Percentiles rank a stretch among this genome's conserved stretches.
Conservation (phyloP, 2,329 filamentous ascomycete genomes). For the Colletotrichum chlorophyti region DNA sequence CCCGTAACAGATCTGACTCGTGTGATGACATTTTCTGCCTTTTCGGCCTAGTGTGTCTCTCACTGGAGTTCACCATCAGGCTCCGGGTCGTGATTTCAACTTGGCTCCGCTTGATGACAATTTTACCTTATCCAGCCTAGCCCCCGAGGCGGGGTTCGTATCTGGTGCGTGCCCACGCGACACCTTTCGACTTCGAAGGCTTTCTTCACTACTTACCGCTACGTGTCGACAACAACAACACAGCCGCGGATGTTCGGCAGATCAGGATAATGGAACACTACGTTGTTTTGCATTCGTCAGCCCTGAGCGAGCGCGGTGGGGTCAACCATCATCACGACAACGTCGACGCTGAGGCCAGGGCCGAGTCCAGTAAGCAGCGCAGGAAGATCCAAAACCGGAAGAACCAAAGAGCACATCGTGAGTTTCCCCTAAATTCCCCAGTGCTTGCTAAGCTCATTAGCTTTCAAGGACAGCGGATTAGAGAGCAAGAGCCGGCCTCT, state of each 20-base stretch:
- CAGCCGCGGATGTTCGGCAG: background rate
- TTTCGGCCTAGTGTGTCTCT: background rate
- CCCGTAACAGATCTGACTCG: background rate
- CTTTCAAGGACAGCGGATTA: background rate
- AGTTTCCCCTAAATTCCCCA: background rate
- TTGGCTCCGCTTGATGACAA: background rate
- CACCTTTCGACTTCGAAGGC: background rate
- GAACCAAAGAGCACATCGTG: slow-evolving; percentile 26
- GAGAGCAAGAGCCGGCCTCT: background rate
- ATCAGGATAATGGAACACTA: background rate
- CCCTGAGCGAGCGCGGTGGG: background rate
- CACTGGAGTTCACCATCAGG: background rate
- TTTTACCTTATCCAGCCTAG: background rate
- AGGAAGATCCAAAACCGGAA: slow-evolving; percentile 22
- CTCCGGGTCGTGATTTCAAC: background rate
- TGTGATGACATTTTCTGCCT: slow-evolving; percentile 4
- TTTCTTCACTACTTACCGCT: background rate
- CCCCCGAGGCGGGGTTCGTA: background rate
- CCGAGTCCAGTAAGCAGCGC: slow-evolving; percentile 10
- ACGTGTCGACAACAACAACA: background rate
- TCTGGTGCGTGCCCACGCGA: background rate
- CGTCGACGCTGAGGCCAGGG: background rate
- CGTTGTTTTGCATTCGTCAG: background rate
- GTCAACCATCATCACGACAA: background rate
- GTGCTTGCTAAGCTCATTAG: background rate